Evolutionary conservation across 2,329 filamentous ascomycete species (phyloP).

Genomic region (Berkeleyomyces rouxiae): DNA sequence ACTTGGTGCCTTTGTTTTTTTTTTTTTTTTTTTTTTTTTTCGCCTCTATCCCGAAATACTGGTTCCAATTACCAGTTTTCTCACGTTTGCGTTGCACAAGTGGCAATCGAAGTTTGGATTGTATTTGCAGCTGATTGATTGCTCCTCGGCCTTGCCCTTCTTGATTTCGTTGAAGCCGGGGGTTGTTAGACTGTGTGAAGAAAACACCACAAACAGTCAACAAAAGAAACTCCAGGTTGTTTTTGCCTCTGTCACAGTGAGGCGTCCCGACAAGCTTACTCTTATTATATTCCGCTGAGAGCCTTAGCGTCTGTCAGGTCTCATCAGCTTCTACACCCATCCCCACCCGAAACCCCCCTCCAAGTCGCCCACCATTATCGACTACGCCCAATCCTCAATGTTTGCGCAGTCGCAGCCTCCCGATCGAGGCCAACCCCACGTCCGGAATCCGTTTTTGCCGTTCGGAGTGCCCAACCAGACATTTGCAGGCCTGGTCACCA

Average conservation of each 20-base stretch:
- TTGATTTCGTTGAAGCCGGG: neutral
- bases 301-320: neutral
- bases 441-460: slow-evolving; percentile 9
- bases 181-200: neutral
- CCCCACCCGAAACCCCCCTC: neutral
- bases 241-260: no score
- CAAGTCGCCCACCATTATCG: slow-evolving; percentile 9
- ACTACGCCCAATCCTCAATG: slow-evolving; percentile 10
- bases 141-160: neutral
- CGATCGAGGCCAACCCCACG: slow-evolving; percentile 3
- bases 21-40: neutral
- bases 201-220: neutral
- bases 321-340: neutral
- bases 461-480: slow-evolving; percentile 6
- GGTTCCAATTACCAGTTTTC: neutral
- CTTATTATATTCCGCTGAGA: neutral
- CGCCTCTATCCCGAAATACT: neutral
- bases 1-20: neutral
- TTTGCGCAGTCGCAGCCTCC: slow-evolving; percentile 10
- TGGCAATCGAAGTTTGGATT: neutral
- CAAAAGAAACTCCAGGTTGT: neutral
- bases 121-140: neutral
- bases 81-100: neutral
- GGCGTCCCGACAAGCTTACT: no score
- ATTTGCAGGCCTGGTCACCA: slow-evolving; percentile 1